Base-by-base conservation (phyloP, 768 basidiomycete genomes). In the Mycena polygramma region DNA sequence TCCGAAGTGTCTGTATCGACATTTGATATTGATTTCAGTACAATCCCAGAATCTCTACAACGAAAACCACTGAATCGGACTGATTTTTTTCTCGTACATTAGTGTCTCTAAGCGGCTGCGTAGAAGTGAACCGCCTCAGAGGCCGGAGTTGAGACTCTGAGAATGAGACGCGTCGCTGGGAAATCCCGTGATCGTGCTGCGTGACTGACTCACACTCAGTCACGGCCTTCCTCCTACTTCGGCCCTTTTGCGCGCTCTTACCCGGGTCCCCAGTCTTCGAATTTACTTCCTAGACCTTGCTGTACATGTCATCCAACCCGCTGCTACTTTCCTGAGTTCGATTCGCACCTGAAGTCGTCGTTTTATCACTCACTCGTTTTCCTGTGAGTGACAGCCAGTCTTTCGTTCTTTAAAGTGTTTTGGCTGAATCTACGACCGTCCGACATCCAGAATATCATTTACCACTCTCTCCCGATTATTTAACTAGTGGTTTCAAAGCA, bases 321-420 rank as follows among this genome's bases (percentile, higher is more conserved):
- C 26, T 17, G 9, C 7, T 49, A 8, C 20, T 7, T 53, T 9
- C 41, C 30, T 35, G 36, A 51, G 54, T 20, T 26, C 46, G 20
- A 30, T 19, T 46, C 19, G 53, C 24, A 17, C 30, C 26, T 57
- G 35, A n/a, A 41, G 46, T 9, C 5, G 17, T 53, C 13, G 19
- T 15, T 41, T 46, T 0, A 14, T 54, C 53, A 54, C 37, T 19
- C 30, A 57, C 14, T 61, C 58, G 20, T n/a, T 45, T 52, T 54
- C 54, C 20, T 30, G 30, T 30, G 30, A 30, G 30, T 30, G 30
- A 30, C 30, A 19, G 67, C 62, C 19, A 61, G 66, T 68, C 9
- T 63, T 43, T 57, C 30, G 13, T 35, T 57, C 46, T n/a, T 69
- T 46, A 30, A 1, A 10, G 26, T n/a, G 11, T 35, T 36, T 37